Base-by-base conservation (phyloP, 2,329 filamentous ascomycete genomes). In the Beauveria pseudobassiana region DNA sequence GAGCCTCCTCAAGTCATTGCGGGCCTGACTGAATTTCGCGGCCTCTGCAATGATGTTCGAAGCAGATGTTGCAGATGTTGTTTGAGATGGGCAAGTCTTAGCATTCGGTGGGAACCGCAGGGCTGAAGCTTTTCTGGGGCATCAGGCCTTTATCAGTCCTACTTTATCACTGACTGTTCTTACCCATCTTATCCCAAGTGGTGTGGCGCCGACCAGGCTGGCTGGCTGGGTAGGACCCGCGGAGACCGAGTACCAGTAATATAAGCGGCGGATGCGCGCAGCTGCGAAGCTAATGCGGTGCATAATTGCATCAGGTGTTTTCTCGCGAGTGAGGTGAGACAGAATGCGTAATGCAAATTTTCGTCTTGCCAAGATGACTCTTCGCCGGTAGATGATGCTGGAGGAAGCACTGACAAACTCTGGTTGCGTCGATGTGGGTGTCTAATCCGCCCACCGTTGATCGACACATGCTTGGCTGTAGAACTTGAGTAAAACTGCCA, bases 171-270 rank as follows among this genome's bases (percentile, higher is more conserved):
- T 40, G 24, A 20, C 42, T 42, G 16, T 42, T 40, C 34, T 40
- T 24, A n/a, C 18, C 26, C 18, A n/a, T 30, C 24, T 26, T 49
- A 9, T 28, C 34, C 34, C 34, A 16, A 38, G 34, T 12, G 24
- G 24, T 20, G 49, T n/a, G 38, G 49, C 20, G 5, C 43, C 10
- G 52, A 18, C 16, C 5, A 38, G 34, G 34, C 5, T 24, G n/a
- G n/a, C 22, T 24, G 22, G 22, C 22, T 18, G 28, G 30, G 14
- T 9, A 38, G 26, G 14, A 18, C 43, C 54, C 42, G 54, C 54
- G 54, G 54, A 57, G 54, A 57, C 54, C 54, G 54, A 57, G 49
- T 51, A 50, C 24, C 48, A 50, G 24, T 24, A 24, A 24, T 24
- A 24, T 24, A 12, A 18, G 42, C 24, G 42, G 42, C 26, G 42